These are phyloP conservation scores for Quercus bicolor DNA, from an alignment of 306 rosid genomes.

Conservation along the genomic window DNA sequence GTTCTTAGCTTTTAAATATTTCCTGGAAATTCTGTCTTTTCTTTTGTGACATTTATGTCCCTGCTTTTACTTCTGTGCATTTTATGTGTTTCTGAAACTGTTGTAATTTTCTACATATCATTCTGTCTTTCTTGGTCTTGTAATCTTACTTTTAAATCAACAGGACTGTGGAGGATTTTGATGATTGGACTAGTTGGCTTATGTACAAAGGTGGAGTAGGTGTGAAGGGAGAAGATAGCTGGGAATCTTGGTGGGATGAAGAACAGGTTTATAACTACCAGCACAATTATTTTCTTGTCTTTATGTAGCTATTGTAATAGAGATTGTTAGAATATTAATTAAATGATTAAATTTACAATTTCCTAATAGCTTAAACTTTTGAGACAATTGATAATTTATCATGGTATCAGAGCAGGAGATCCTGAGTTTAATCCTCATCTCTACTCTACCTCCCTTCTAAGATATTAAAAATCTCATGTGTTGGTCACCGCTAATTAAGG, in stretches of 20 bases:
- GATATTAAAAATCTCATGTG: too few relatives aligned
- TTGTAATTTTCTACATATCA: slow-evolving; percentile 3
- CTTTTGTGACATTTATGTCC: not conserved
- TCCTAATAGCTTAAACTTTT: too few relatives aligned
- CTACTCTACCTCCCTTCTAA: too few relatives aligned
- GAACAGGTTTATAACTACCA: slow-evolving; percentile 64
- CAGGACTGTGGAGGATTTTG: slow-evolving; percentile 99
- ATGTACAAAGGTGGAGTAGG: slow-evolving; percentile 98
- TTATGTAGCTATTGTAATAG: not conserved
- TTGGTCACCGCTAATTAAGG: too few relatives aligned
- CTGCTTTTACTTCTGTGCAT: not conserved
- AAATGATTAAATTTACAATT: too few relatives aligned
- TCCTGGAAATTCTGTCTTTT: not conserved
- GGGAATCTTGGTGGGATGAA: slow-evolving; percentile 99
- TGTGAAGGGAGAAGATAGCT: slow-evolving; percentile 90
- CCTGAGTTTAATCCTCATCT: too few relatives aligned
- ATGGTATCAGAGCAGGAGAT: too few relatives aligned
- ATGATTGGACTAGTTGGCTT: slow-evolving; percentile 98
- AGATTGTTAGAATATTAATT: too few relatives aligned
- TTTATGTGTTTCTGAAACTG: not conserved
- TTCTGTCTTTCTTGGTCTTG: not conserved
- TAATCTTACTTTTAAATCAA: slow-evolving; percentile 23
- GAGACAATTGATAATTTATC: too few relatives aligned
- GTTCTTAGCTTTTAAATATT: slow-evolving; percentile 22
- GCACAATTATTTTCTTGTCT: not conserved